phyloP scores from a whole-genome alignment of 2,329 filamentous ascomycete species.

The Fusarium sp. region DNA sequence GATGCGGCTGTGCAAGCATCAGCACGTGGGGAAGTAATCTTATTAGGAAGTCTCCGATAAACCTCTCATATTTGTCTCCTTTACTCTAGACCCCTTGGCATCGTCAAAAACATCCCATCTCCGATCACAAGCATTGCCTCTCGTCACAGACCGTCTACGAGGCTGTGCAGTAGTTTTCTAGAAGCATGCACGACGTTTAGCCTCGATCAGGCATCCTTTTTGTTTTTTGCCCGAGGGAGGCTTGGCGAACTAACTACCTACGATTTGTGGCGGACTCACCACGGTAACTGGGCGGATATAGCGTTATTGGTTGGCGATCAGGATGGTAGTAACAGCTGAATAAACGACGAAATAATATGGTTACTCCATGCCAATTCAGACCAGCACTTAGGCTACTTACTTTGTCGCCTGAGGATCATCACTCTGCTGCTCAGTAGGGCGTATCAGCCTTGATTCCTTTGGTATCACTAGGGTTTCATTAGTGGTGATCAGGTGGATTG shows the following conservation, averaged over 20 bases:
- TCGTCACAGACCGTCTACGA: background rate
- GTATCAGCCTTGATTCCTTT: background rate
- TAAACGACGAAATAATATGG: background rate
- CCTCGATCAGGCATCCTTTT: background rate
- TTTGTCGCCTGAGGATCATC: background rate
- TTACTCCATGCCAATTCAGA: fast-evolving
- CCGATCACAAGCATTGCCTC: background rate
- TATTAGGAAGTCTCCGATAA: background rate
- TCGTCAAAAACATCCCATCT: background rate
- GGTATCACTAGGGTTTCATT: background rate
- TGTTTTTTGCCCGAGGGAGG: background rate
- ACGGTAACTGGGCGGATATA: background rate
- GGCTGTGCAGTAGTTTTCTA: background rate
- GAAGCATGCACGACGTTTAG: background rate
- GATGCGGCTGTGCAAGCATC: background rate
- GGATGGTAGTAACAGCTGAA: background rate
- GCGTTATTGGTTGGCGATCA: background rate
- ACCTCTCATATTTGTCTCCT: background rate
- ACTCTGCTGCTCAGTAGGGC: background rate
- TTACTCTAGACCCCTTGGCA: background rate
- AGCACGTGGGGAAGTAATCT: constrained; percentile 1
- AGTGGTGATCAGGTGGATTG: background rate
- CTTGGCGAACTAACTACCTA: background rate
- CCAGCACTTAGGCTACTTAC: background rate
- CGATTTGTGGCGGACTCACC: background rate